phyloP scores from a whole-genome alignment of 1,284 basidiomycete genomes.

The Apiotrichum mycotoxinovorans region DNA sequence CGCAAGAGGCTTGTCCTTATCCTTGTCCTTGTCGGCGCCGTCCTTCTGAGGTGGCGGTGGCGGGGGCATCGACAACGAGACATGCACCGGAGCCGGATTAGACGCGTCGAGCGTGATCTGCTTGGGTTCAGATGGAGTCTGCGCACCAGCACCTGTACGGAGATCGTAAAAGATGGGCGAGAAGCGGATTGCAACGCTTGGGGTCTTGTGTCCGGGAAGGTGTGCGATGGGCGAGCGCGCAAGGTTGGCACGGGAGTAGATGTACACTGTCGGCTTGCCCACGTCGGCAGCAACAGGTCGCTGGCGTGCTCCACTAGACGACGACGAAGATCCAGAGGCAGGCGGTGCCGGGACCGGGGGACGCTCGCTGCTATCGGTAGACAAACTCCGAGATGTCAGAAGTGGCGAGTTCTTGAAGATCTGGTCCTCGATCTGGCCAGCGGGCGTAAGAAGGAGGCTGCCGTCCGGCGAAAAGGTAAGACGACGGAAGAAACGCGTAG shows the following conservation, averaged over 20 bases:
- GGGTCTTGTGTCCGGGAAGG: slow-evolving; percentile 92
- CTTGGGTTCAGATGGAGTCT: slow-evolving; percentile 51
- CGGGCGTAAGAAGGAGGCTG: slow-evolving; percentile 85
- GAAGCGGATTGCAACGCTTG: slow-evolving; percentile 88
- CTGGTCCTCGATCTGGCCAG: slow-evolving; percentile 92
- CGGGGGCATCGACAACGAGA: slow-evolving; percentile 48
- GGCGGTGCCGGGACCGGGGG: slow-evolving; percentile 27
- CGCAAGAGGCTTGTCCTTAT: slow-evolving; percentile 27
- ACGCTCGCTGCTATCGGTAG: slow-evolving; percentile 37
- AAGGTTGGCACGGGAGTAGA: slow-evolving; percentile 93
- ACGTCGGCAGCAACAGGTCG: slow-evolving; percentile 46
- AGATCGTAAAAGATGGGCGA: slow-evolving; percentile 90
- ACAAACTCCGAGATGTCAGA: slow-evolving; percentile 41
- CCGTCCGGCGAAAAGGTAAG: slow-evolving; percentile 94
- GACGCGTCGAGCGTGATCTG: slow-evolving; percentile 68
- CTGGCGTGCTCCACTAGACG: slow-evolving; percentile 24
- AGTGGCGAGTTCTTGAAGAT: slow-evolving; percentile 56
- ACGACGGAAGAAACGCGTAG: slow-evolving; percentile 92
- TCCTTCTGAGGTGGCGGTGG: slow-evolving; percentile 49
- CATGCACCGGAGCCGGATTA: slow-evolving; percentile 50
- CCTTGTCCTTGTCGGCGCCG: slow-evolving; percentile 25
- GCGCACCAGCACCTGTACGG: slow-evolving; percentile 57
- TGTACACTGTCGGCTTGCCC: slow-evolving; percentile 73
- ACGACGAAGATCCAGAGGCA: slow-evolving; percentile 12
- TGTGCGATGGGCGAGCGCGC: slow-evolving; percentile 86